Evolutionary conservation across 768 basidiomycete species (phyloP).

Genomic region (Clathrus columnatus): DNA sequence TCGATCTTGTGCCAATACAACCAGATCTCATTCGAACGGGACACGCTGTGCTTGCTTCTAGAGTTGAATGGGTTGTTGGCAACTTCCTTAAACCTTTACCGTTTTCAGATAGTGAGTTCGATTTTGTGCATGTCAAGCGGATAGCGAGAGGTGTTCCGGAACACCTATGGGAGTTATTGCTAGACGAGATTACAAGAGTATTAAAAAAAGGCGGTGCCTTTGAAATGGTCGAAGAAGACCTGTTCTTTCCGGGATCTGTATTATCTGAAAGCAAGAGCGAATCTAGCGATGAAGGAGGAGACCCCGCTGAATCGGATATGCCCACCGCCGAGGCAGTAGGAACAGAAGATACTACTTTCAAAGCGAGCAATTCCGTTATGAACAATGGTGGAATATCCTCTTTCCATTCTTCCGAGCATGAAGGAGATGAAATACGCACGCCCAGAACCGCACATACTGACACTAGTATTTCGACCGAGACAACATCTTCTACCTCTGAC

Average conservation of each 20-base stretch:
- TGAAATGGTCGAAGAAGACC: slow-evolving; percentile 70
- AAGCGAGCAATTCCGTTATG: not conserved
- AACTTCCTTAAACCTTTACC: slow-evolving; percentile 67
- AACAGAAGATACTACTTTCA: not conserved
- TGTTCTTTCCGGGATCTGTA: slow-evolving; percentile 53
- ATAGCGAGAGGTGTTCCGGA: slow-evolving; percentile 71
- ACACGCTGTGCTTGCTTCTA: slow-evolving; percentile 43
- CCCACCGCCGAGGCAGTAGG: not conserved
- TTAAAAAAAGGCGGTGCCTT: slow-evolving; percentile 70
- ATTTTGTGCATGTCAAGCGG: slow-evolving; percentile 69
- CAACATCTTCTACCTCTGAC: not conserved
- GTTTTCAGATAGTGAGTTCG: slow-evolving; percentile 65
- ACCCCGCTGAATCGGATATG: not conserved
- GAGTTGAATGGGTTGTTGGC: slow-evolving; percentile 64
- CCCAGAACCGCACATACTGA: not conserved
- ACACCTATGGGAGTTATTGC: slow-evolving; percentile 60
- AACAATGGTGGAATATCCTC: not conserved
- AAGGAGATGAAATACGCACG: too few species aligned
- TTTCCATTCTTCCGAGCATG: not conserved
- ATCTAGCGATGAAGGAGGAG: not conserved
- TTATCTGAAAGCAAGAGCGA: not conserved
- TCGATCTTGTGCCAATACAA: slow-evolving; percentile 66
- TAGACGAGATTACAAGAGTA: slow-evolving; percentile 63
- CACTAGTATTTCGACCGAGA: not conserved
- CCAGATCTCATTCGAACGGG: slow-evolving; percentile 57